Percentiles rank a stretch among this genome's conserved stretches.
These are phyloP conservation scores for Colletotrichum salicis DNA, from an alignment of 2,329 filamentous ascomycete genomes.

Conservation along the genomic window DNA sequence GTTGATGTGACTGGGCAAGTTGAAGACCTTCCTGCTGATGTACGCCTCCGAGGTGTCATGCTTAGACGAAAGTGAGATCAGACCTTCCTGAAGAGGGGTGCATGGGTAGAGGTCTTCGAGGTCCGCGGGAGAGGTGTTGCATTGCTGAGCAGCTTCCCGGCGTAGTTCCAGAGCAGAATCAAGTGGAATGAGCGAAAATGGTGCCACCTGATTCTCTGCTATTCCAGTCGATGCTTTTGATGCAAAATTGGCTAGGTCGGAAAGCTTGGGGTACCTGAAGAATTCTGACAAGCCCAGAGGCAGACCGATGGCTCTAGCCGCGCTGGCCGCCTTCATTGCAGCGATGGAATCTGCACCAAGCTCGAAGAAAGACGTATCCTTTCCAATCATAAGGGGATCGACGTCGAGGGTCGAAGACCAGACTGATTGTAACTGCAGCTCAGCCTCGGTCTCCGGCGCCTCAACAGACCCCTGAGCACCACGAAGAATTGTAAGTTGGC, in stretches of 20 bases:
- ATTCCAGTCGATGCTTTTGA: neutral
- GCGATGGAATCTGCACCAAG: neutral
- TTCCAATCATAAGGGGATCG: neutral
- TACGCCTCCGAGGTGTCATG: constrained; percentile 31
- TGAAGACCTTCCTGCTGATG: constrained; percentile 21
- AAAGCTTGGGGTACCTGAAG: neutral
- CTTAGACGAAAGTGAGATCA: neutral
- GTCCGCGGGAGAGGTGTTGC: neutral
- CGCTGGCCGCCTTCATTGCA: neutral
- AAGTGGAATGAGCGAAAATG: neutral
- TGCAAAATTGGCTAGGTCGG: neutral
- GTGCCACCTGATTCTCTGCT: neutral
- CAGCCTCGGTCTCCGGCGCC: neutral
- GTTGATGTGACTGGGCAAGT: constrained; percentile 2
- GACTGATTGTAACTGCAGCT: neutral
- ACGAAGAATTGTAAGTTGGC: neutral
- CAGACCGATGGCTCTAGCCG: neutral
- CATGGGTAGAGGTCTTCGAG: constrained; percentile 26
- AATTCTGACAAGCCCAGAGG: neutral
- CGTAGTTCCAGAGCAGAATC: neutral
- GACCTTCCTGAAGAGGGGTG: constrained; percentile 11
- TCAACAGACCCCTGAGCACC: neutral
- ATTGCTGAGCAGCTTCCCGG: neutral
- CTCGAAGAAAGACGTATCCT: neutral
- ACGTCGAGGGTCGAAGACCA: neutral